These are phyloP conservation scores for Podospora fimiseda DNA, from an alignment of 495 filamentous ascomycete genomes.

Conservation along the genomic window DNA sequence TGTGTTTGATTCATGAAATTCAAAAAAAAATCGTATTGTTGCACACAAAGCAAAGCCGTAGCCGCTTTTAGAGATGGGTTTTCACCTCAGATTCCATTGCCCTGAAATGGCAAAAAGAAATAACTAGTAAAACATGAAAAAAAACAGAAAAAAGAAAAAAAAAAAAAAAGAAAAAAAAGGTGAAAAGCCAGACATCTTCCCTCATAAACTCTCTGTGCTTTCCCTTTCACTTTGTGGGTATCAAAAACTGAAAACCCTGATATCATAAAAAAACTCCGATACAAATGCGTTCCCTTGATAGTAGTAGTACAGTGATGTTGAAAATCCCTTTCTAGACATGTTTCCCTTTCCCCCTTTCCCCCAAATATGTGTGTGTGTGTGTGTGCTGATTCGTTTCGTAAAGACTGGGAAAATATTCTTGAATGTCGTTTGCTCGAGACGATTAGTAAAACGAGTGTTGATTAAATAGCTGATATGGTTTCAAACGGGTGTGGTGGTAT, in stretches of 20 bases:
- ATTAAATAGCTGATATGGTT: constrained; percentile 28
- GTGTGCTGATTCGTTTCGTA: background rate
- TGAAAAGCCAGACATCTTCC: background rate
- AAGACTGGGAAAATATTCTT: constrained; percentile 6
- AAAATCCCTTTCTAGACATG: background rate
- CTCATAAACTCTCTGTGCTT: background rate
- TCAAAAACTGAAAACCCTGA: too few species aligned
- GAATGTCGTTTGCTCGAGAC: background rate
- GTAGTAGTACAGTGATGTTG: constrained; percentile 1
- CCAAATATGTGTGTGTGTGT: background rate
- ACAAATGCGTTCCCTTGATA: background rate
- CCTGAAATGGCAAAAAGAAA: background rate
- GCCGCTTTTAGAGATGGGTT: too few species aligned
- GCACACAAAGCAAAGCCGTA: background rate
- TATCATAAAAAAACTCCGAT: constrained; percentile 1
- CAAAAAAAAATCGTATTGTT: background rate
- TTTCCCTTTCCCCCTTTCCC: background rate
- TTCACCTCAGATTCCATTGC: too few species aligned
- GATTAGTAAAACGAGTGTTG: constrained; percentile 2
- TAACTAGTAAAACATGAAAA: background rate
- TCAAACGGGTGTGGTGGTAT: constrained; percentile 17
- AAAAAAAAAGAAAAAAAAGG: background rate
- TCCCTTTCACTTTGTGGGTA: background rate
- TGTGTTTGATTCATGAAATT: too few species aligned
- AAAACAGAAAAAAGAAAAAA: background rate